Percentiles rank a stretch among this genome's conserved stretches.
phyloP scores from a whole-genome alignment of 495 filamentous ascomycete genomes.

The Friedmanniomyces endolithicus region DNA sequence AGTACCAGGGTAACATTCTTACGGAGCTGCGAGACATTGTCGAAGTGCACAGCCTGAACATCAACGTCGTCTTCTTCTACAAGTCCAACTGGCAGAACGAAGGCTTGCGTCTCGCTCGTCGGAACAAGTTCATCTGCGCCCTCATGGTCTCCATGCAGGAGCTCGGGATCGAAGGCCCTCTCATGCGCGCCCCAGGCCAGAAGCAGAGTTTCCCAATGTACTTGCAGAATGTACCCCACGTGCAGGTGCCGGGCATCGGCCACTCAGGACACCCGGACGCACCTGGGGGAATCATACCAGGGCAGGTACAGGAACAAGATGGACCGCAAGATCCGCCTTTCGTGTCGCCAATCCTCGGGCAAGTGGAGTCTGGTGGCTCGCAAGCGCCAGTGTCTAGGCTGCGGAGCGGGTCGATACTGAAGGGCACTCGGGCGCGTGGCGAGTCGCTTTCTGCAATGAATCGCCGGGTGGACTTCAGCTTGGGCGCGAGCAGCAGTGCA shows the following conservation, averaged over 20 bases:
- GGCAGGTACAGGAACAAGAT: constrained; percentile 11
- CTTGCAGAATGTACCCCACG: constrained; percentile 36
- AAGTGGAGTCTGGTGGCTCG: not conserved
- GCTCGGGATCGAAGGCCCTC: constrained; percentile 78
- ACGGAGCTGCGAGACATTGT: constrained; percentile 67
- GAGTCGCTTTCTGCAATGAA: constrained; percentile 42
- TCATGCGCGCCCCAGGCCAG: constrained; percentile 58
- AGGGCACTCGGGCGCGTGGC: constrained; percentile 39
- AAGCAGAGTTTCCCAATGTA: constrained; percentile 49
- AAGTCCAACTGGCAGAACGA: constrained; percentile 95
- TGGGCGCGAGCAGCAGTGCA: constrained; percentile 51
- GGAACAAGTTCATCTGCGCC: constrained; percentile 92
- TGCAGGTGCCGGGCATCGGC: constrained; percentile 30
- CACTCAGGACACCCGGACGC: constrained; percentile 29
- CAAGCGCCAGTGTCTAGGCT: not conserved
- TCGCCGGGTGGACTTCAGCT: constrained; percentile 63
- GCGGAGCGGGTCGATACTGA: constrained; percentile 42
- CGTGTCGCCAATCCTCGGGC: constrained; percentile 14
- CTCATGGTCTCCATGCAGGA: constrained; percentile 78
- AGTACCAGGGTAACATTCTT: constrained; percentile 80
- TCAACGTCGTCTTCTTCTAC: constrained; percentile 97
- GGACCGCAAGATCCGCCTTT: constrained; percentile 26
- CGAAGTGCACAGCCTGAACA: constrained; percentile 58
- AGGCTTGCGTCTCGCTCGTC: constrained; percentile 70
- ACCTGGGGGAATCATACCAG: constrained; percentile 21